Evolutionary conservation across 257 asterid species (phyloP).

Genomic region (Nicotiana obtusifolia): DNA sequence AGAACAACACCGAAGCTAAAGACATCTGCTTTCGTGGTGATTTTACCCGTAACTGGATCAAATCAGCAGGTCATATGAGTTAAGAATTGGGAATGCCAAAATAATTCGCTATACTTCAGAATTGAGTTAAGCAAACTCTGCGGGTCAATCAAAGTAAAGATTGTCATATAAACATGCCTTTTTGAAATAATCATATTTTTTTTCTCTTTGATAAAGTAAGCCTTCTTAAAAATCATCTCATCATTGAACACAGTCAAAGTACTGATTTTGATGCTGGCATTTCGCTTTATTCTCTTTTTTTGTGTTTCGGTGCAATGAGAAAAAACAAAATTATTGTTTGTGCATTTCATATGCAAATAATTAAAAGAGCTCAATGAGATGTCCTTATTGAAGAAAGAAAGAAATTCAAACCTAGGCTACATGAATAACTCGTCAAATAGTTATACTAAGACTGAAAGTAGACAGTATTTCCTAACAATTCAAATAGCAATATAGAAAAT

Average conservation of each 20-base stretch:
- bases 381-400: not conserved
- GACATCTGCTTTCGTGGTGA: conserved; percentile 83
- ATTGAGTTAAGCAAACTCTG: not conserved
- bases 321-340: too few species aligned
- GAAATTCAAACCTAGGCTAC: not conserved
- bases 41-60: conserved; percentile 70
- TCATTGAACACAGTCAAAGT: not conserved
- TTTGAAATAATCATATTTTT: too few species aligned
- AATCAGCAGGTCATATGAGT: not conserved
- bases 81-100: not conserved
- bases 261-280: not conserved
- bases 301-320: not conserved
- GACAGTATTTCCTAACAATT: not conserved
- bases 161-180: not conserved
- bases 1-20: conserved; percentile 88
- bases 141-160: not conserved
- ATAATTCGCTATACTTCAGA: not conserved
- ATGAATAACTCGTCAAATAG: conserved; percentile 25
- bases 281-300: not conserved
- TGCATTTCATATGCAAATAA: not conserved
- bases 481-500: not conserved
- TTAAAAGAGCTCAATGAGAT: not conserved
- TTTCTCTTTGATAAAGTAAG: not conserved
- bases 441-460: not conserved
- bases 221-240: not conserved